phyloP scores from a whole-genome alignment of 2,329 filamentous ascomycete genomes.

The Helotiales sp. region DNA sequence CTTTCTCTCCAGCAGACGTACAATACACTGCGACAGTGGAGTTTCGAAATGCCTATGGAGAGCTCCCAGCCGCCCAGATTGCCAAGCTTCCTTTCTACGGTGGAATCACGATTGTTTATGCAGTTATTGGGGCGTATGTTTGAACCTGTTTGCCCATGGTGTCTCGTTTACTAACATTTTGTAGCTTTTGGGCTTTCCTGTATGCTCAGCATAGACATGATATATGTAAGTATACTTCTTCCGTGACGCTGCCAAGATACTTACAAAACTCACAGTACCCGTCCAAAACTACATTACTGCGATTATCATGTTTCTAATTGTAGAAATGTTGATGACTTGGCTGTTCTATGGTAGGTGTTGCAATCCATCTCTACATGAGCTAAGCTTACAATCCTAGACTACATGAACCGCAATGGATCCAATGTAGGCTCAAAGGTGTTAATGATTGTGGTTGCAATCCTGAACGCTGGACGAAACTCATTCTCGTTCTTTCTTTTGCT shows the following conservation, averaged over 20 bases:
- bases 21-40: slow-evolving; percentile 83
- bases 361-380: neutral
- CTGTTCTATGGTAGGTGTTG: slow-evolving; percentile 79
- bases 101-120: slow-evolving; percentile 90
- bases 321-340: slow-evolving; percentile 99
- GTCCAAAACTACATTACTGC: slow-evolving; percentile 99
- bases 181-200: slow-evolving; percentile 86
- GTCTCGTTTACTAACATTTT: slow-evolving; percentile 9
- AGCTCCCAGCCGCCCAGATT: slow-evolving; percentile 93
- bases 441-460: slow-evolving; percentile 86
- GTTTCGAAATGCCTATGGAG: slow-evolving; percentile 95
- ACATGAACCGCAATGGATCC: slow-evolving; percentile 86
- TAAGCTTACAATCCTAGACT: slow-evolving; percentile 65
- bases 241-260: slow-evolving; percentile 8
- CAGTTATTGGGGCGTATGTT: slow-evolving; percentile 74
- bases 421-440: slow-evolving; percentile 83
- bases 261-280: slow-evolving; percentile 65
- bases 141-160: neutral
- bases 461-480: slow-evolving; percentile 93
- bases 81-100: slow-evolving; percentile 98
- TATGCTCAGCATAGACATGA: slow-evolving; percentile 95
- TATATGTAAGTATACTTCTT: slow-evolving; percentile 64
- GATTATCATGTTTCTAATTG: slow-evolving; percentile 88
- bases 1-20: slow-evolving; percentile 61
- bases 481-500: slow-evolving; percentile 98